Base-by-base conservation (phyloP, 1,284 basidiomycete species). In the Meira miltonrushii region DNA sequence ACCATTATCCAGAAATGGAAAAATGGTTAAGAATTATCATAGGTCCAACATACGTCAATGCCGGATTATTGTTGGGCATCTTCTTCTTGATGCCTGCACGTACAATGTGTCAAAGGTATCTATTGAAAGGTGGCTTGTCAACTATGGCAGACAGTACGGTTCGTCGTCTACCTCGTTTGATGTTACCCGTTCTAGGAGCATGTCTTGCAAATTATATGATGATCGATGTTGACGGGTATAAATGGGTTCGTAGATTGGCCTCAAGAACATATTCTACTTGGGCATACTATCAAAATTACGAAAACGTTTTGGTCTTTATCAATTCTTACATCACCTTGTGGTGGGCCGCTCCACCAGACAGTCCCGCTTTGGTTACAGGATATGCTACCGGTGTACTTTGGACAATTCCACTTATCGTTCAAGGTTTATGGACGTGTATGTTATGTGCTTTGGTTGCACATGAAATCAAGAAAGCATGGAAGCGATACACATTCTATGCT, bases 301-400 rank as follows among this genome's bases (percentile, higher is more conserved):
- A 67, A 57, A 71, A 70, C 47, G 59, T 71, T 58, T 62, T 66
- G 57, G 62, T 65, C 21, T 72, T 72, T 52, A 1, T 72, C 54
- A 59, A 72, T 48, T 64, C 64, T 39, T 72, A 64, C 38, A 63
- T 74, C 28, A 60, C 66, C 55, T 65, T 74, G 15, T 74, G 72
- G 72, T 74, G 67, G 64, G 64, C 69, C 3, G 50, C 60, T 8
- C 72, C 72, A 10, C 70, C 70, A 12, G 58, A 62, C 1, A 50
- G 59, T 44, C 72, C 72, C 4, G 63, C 64, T 2, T 55, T 71
- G 5, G 69, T 69, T 39, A 65, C 68, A 8, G 63, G 64, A 0
- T 74, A 74, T 37, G 72, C 72, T 21, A 74, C 72, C 1, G 71
- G 72, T 63, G 67, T 74, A 50, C 68, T 74, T 9, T 74, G 72